These are phyloP conservation scores for Botrytis hyacinthi DNA, from an alignment of 2,329 filamentous ascomycete species.

Conservation along the genomic window DNA sequence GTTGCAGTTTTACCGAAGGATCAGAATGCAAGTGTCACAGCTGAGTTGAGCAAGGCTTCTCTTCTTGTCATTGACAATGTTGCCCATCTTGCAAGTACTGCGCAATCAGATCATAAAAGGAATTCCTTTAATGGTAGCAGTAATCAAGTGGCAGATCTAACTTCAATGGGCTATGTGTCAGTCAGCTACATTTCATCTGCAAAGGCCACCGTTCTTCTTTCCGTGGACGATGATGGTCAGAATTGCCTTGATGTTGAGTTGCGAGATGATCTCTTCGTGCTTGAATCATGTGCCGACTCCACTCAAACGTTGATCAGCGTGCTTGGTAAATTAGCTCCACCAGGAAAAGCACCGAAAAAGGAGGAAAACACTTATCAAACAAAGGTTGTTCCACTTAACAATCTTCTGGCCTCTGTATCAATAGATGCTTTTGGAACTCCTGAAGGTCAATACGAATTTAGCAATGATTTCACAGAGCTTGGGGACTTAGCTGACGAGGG, in stretches of 20 bases:
- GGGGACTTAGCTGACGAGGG: constrained; percentile 48
- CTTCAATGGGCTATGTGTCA: constrained; percentile 74
- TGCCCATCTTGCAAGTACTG: constrained; percentile 42
- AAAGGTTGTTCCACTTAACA: constrained; percentile 78
- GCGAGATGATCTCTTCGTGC: constrained; percentile 78
- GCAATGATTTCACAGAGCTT: constrained; percentile 56
- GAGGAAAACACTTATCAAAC: constrained; percentile 84
- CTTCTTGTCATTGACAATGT: constrained; percentile 80
- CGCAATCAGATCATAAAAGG: constrained; percentile 25
- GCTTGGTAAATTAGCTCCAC: constrained; percentile 76
- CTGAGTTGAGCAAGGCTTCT: constrained; percentile 76
- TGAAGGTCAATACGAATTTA: constrained; percentile 61
- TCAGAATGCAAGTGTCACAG: constrained; percentile 58
- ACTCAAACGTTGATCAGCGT: constrained; percentile 86
- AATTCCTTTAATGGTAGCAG: constrained; percentile 39
- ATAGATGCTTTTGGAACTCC: constrained; percentile 73
- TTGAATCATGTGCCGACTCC: constrained; percentile 96
- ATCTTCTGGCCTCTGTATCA: constrained; percentile 87
- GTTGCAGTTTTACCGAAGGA: constrained; percentile 65
- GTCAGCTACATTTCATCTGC: constrained; percentile 86
- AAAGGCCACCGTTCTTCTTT: constrained; percentile 61
- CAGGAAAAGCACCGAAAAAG: constrained; percentile 71
- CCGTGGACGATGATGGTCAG: constrained; percentile 53
- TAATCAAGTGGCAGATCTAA: constrained; percentile 54
- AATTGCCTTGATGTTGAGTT: constrained; percentile 77